These are phyloP conservation scores for Phallus indusiatus DNA, from an alignment of 768 basidiomycete genomes.

Conservation along the genomic window DNA sequence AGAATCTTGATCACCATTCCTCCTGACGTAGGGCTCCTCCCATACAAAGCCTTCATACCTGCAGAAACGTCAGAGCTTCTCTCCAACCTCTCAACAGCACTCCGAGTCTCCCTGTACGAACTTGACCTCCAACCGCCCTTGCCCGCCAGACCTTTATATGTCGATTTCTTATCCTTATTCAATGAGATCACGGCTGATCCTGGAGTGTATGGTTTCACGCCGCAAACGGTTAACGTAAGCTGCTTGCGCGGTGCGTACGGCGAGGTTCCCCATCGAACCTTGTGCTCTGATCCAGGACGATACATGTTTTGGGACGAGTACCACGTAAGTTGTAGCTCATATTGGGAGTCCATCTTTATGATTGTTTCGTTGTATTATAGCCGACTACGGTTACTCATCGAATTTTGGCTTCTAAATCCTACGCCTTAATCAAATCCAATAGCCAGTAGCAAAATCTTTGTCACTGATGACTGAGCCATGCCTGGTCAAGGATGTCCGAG, in stretches of 20 bases:
- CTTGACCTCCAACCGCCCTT: background rate
- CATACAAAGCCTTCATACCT: background rate
- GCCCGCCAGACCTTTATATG: background rate
- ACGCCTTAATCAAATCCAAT: too few relatives aligned
- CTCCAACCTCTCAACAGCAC: background rate
- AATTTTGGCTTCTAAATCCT: background rate
- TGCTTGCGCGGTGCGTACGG: conserved; percentile 4
- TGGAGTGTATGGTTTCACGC: background rate
- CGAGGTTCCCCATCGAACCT: background rate
- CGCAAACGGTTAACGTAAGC: background rate
- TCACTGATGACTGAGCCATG: too few relatives aligned
- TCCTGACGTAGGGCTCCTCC: conserved; percentile 1
- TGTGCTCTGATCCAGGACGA: conserved; percentile 1
- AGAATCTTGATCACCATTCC: background rate
- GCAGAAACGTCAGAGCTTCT: background rate
- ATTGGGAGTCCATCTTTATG: background rate
- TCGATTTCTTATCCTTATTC: background rate
- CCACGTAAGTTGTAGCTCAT: background rate
- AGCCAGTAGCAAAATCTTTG: too few relatives aligned
- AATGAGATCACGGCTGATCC: background rate
- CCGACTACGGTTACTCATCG: background rate
- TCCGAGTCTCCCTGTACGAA: background rate
- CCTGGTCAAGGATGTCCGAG: too few relatives aligned
- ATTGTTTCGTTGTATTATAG: background rate
- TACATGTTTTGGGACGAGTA: conserved; percentile 10